phyloP scores from a whole-genome alignment of 1,139 yeast genomes.

The Entelexis sorbosivorans region DNA sequence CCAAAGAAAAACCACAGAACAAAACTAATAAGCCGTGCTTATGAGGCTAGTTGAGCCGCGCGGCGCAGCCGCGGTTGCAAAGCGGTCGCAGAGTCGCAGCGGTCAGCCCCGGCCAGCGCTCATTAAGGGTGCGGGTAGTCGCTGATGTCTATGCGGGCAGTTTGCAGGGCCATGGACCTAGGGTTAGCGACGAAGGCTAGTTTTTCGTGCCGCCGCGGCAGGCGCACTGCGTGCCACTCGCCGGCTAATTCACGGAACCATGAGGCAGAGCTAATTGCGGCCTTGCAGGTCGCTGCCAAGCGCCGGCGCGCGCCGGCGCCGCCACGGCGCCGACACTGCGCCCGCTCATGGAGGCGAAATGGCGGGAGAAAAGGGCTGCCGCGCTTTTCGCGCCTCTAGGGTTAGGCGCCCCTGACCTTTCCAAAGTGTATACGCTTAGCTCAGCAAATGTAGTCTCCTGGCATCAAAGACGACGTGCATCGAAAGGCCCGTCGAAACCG shows the following conservation, averaged over 20 bases:
- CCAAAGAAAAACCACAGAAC: too few species aligned
- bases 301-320: too few species aligned
- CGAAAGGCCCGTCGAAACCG: not conserved
- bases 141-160: not conserved
- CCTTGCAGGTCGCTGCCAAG: too few species aligned
- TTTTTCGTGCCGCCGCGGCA: not conserved
- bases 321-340: not conserved
- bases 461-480: constrained; percentile 2
- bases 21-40: too few species aligned
- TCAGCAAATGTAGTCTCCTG: constrained; percentile 7
- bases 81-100: too few species aligned
- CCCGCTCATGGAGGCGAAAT: too few species aligned
- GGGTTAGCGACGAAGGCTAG: not conserved
- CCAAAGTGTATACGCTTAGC: constrained; percentile 6
- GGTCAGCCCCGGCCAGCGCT: too few species aligned
- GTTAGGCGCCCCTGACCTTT: not conserved
- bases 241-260: too few species aligned
- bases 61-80: too few species aligned
- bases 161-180: not conserved
- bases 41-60: too few species aligned
- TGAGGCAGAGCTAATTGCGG: too few species aligned
- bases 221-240: too few species aligned
- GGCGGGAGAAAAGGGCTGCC: constrained; percentile 1
- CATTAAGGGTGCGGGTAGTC: constrained; percentile 1
- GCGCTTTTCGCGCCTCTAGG: not conserved